Evolutionary conservation across 495 filamentous ascomycete genomes (phyloP).

Genomic region (Xylaria longipes): DNA sequence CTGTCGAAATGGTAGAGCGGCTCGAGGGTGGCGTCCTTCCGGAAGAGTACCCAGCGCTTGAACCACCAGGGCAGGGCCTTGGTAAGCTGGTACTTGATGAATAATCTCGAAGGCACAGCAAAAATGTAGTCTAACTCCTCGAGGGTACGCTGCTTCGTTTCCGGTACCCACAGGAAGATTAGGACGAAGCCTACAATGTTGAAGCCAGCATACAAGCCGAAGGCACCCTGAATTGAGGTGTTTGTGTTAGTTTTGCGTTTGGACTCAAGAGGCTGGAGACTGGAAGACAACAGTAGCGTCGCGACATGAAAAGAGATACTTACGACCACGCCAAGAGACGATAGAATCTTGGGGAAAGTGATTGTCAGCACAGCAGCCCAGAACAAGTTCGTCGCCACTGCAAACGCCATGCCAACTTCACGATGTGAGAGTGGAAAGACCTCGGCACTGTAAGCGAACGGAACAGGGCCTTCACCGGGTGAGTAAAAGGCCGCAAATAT

Average conservation of each 20-base stretch:
- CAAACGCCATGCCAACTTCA: conserved; percentile 78
- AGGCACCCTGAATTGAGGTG: conserved; percentile 41
- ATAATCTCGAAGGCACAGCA: conserved; percentile 55
- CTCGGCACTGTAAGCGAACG: conserved; percentile 79
- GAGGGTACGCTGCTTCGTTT: conserved; percentile 80
- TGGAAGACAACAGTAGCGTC: neutral
- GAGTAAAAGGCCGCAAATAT: conserved; percentile 73
- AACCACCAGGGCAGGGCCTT: conserved; percentile 61
- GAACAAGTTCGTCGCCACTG: conserved; percentile 73
- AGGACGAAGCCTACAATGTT: conserved; percentile 72
- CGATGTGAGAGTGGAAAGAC: conserved; percentile 79
- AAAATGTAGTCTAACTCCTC: conserved; percentile 69
- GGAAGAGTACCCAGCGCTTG: conserved; percentile 54
- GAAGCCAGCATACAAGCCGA: conserved; percentile 69
- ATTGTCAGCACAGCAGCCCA: conserved; percentile 77
- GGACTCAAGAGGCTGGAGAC: neutral
- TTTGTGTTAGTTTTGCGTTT: conserved; percentile 16
- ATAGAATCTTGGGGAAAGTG: conserved; percentile 71
- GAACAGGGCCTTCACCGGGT: conserved; percentile 73
- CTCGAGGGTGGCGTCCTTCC: conserved; percentile 47
- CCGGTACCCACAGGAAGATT: conserved; percentile 78
- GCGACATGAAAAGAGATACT: conserved; percentile 44
- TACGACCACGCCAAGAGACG: conserved; percentile 53
- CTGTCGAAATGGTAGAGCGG: conserved; percentile 52
- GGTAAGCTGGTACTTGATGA: conserved; percentile 56